These are phyloP conservation scores for Diplocarpon rosae DNA, from an alignment of 2,329 filamentous ascomycete genomes.

Conservation along the genomic window DNA sequence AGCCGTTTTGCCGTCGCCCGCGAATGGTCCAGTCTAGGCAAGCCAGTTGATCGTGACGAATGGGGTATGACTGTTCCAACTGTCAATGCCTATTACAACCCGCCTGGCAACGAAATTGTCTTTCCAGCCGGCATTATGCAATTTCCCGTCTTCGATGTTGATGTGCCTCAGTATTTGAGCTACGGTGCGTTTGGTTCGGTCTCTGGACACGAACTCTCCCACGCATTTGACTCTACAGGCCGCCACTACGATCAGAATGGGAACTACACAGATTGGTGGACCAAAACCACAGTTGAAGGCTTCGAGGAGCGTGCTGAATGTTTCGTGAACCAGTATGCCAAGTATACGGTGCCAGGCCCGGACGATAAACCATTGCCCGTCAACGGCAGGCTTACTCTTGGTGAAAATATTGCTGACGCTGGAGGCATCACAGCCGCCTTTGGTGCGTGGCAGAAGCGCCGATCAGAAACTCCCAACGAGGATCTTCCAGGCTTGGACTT, in stretches of 20 bases:
- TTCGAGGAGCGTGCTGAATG: slow-evolving; percentile 52
- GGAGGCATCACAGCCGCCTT: slow-evolving; percentile 54
- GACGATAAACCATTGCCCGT: slow-evolving; percentile 47
- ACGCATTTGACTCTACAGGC: slow-evolving; percentile 58
- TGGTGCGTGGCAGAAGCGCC: slow-evolving; percentile 52
- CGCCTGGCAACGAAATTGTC: slow-evolving; percentile 53
- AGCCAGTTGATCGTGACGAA: slow-evolving; percentile 47
- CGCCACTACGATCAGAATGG: slow-evolving; percentile 54
- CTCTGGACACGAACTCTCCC: slow-evolving; percentile 58
- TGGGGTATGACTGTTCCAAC: slow-evolving; percentile 51
- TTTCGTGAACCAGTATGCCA: slow-evolving; percentile 56
- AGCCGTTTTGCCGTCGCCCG: slow-evolving; percentile 36
- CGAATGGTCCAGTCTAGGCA: slow-evolving; percentile 47
- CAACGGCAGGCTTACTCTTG: slow-evolving; percentile 51
- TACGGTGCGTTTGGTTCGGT: slow-evolving; percentile 61
- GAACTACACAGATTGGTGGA: slow-evolving; percentile 59
- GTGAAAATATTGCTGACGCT: slow-evolving; percentile 63
- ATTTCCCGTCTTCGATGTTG: slow-evolving; percentile 51
- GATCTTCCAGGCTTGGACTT: slow-evolving; percentile 47
- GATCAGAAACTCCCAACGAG: slow-evolving; percentile 38
- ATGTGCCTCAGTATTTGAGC: slow-evolving; percentile 51
- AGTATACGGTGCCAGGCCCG: slow-evolving; percentile 46
- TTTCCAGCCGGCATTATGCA: slow-evolving; percentile 63
- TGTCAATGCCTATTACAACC: slow-evolving; percentile 58
- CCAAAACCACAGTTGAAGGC: slow-evolving; percentile 42